Evolutionary conservation across 164 flowering plant genomes (phyloP), one percentile per base, ranked within the genome.

Genomic region (Platanus orientalis): DNA sequence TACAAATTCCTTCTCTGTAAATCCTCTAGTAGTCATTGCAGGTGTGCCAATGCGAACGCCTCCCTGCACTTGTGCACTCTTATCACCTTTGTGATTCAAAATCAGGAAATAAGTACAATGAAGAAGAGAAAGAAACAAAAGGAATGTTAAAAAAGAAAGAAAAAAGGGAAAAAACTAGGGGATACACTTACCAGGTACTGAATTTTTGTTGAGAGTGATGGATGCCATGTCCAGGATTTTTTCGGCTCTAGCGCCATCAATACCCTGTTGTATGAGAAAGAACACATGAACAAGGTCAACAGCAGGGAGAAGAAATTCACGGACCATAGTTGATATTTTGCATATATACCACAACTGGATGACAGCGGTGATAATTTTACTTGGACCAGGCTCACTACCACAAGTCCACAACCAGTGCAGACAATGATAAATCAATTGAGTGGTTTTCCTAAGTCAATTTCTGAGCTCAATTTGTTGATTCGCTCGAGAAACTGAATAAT

Each of bases 1-100:
- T 21, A 65, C 32, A 61, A 93, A 93, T 21, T 90, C 97, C 30
- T 81, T 73, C 73, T 90, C 92, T 0, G 76, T 69, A 59, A 93
- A 83, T 47, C 89, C 84, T 75, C 98, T 74, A n/a, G 98, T 93
- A 1, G 94, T 90, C 94, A 93, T 82, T 3, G 98, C 98, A 21
- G 97, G 98, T n/a, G 98, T 69, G 12, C 98, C 98, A 52, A 93
- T 87, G 60, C 97, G 90, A 40, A 93, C 87, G 32, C 98, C 98
- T 19, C 97, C 98, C 0, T 97, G 98, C 9, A 90, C 90, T 34
- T 83, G 65, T 23, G 97, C 96, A 53, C 98, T 93, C 70, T 86
- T 88, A 65, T 93, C 96, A 45, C 98, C 97, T 87, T 29, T 55
- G 42, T 19, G 19, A 57, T 54, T 19, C 17, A 59, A 62, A 47